Evolutionary conservation across 805 yeast species (phyloP).

Genomic region (Kodamaea sagamina): DNA sequence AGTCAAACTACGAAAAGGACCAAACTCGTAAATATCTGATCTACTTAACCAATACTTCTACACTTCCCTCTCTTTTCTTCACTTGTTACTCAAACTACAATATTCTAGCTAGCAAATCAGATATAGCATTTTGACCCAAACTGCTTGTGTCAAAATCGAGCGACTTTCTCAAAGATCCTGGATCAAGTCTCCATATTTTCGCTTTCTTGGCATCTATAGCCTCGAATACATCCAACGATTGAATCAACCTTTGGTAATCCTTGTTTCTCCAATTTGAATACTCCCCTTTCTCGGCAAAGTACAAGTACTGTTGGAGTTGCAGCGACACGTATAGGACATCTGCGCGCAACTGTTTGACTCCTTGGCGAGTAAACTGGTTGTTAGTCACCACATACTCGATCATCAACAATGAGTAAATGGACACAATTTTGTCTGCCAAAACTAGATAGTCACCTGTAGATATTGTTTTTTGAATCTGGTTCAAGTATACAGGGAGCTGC

Average conservation of each 20-base stretch:
- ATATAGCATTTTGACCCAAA: conserved; percentile 26
- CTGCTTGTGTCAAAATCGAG: conserved; percentile 22
- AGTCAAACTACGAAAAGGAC: too few relatives aligned
- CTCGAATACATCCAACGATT: conserved; percentile 32
- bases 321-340: conserved; percentile 30
- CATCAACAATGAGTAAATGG: conserved; percentile 29
- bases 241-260: conserved; percentile 26
- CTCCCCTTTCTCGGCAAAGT: conserved; percentile 17
- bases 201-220: conserved; percentile 27
- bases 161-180: conserved; percentile 22
- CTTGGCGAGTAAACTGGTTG: conserved; percentile 35
- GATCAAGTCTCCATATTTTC: conserved; percentile 17
- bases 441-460: conserved; percentile 33
- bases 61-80: too few relatives aligned
- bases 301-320: conserved; percentile 22
- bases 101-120: conserved; percentile 30
- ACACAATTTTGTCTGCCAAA: conserved; percentile 29
- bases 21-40: too few relatives aligned
- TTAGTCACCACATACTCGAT: conserved; percentile 43
- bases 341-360: conserved; percentile 32
- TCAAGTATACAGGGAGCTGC: conserved; percentile 29
- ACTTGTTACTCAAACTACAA: conserved; percentile 15
- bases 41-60: too few relatives aligned
- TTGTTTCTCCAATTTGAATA: conserved; percentile 27
- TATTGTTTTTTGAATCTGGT: conserved; percentile 24